Base-by-base conservation (phyloP, 352 stramenopile genomes). In the Phytophthora pisi region DNA sequence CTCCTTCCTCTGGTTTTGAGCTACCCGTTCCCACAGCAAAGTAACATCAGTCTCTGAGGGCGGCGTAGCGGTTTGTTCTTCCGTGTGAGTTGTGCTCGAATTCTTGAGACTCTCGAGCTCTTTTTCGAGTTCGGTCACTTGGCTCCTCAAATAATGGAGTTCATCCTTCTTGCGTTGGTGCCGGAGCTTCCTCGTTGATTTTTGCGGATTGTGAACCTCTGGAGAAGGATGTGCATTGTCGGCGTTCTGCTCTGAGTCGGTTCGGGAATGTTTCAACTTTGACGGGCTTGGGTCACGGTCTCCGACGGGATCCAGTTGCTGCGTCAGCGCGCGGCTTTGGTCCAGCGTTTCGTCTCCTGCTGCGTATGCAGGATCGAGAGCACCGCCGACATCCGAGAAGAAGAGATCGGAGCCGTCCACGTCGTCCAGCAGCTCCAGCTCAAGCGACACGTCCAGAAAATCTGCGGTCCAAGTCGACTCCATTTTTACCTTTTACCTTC, bases 1-100 rank as follows among this genome's bases (percentile, higher is more conserved):
- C 47, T 72, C 55, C 10, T 47, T 52, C 58, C 56, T 59, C 43
- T 82, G 74, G 9, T 61, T 53, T 6, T 34, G 40, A 7, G 74
- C 74, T 6, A 75, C 72, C 0, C 70, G 43, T 57, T 79, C 67
- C 74, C 70, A 82, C 36, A 78, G 16, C 20, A 51, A 55, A 8
- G 30, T 13, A 24, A 26, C 61, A 26, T 23, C 49, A 47, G 16
- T 11, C 7, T 34, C 18, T 28, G 13, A 10, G 15, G 16, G 6
- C 1, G 7, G 6, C 42, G n/a, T 7, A 28, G 11, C 18, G 26
- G 6, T 15, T 38, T 38, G 24, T 8, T 20, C 8, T 31, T 34
- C 11, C 18, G 18, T 5, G 23, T 51, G 34, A 45, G 10, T 23
- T 23, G 8, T 23, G 4, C 20, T 49, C 11, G 30, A 34, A 5